phyloP scores from a whole-genome alignment of 805 yeast genomes.

The Saturnispora besseyi region DNA sequence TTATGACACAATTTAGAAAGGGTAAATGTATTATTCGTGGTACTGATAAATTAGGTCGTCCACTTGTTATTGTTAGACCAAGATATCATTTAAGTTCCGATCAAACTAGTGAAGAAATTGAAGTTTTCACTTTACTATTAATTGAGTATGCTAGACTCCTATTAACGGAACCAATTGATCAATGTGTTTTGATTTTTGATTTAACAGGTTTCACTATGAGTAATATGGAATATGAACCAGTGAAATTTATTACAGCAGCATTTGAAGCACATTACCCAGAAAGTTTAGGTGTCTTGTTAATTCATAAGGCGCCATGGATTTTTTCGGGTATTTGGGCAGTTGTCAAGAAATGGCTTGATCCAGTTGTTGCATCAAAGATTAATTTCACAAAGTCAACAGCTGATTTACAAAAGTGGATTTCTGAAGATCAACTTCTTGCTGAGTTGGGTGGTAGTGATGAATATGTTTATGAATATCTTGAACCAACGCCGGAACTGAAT shows the following conservation, averaged over 20 bases:
- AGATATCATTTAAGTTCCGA: slow-evolving; percentile 61
- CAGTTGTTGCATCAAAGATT: slow-evolving; percentile 89
- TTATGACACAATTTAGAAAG: slow-evolving; percentile 45
- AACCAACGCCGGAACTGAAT: slow-evolving; percentile 56
- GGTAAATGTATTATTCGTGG: slow-evolving; percentile 75
- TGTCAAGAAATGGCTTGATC: slow-evolving; percentile 90
- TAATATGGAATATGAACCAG: slow-evolving; percentile 89
- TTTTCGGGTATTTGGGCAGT: slow-evolving; percentile 92
- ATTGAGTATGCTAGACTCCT: slow-evolving; percentile 80
- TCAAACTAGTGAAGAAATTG: slow-evolving; percentile 62
- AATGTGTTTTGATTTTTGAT: slow-evolving; percentile 80
- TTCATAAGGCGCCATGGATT: slow-evolving; percentile 96
- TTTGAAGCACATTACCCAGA: slow-evolving; percentile 98
- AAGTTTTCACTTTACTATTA: slow-evolving; percentile 61
- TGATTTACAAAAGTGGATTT: slow-evolving; percentile 61
- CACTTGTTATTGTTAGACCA: slow-evolving; percentile 76
- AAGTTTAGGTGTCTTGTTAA: slow-evolving; percentile 70
- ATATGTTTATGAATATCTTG: slow-evolving; percentile 48
- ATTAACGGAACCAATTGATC: slow-evolving; percentile 66
- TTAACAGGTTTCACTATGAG: slow-evolving; percentile 76
- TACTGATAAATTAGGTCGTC: slow-evolving; percentile 61
- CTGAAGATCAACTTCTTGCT: slow-evolving; percentile 50
- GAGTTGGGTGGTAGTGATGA: slow-evolving; percentile 68
- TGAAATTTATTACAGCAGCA: slow-evolving; percentile 78
- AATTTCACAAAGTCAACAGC: slow-evolving; percentile 63